phyloP scores from a whole-genome alignment of 495 filamentous ascomycete genomes.

The Neurospora hispaniola region DNA sequence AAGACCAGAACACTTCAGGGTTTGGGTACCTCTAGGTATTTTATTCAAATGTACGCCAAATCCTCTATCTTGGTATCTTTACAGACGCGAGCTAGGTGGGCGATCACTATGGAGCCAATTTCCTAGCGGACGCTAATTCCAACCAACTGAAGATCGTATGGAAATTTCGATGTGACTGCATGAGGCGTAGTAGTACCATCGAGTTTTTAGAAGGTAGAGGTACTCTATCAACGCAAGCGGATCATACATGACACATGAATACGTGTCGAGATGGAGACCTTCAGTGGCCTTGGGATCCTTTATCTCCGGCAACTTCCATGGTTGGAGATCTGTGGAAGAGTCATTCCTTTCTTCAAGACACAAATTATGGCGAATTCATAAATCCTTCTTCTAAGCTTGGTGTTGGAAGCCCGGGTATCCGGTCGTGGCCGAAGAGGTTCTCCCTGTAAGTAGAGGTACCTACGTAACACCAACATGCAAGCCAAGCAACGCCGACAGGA shows the following conservation, averaged over 20 bases:
- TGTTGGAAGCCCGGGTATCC: not conserved
- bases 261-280: not conserved
- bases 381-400: not conserved
- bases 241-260: not conserved
- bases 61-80: not conserved
- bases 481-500: not conserved
- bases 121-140: not conserved
- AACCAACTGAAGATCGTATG: not conserved
- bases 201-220: not conserved
- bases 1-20: constrained; percentile 1
- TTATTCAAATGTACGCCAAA: not conserved
- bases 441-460: not conserved
- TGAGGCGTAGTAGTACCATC: not conserved
- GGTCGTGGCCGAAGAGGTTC: not conserved
- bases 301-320: not conserved
- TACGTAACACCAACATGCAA: not conserved
- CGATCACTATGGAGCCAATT: not conserved
- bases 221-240: not conserved
- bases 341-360: not conserved
- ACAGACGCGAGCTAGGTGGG: constrained; percentile 3
- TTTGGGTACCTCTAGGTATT: not conserved
- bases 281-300: not conserved
- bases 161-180: not conserved
- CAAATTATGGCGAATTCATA: not conserved
- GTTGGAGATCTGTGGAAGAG: not conserved